A percentile compares a stretch with the other conserved stretches of the same genome.
These are phyloP conservation scores for Scheffersomyces ergatensis DNA, from an alignment of 805 yeast genomes.

Conservation along the genomic window DNA sequence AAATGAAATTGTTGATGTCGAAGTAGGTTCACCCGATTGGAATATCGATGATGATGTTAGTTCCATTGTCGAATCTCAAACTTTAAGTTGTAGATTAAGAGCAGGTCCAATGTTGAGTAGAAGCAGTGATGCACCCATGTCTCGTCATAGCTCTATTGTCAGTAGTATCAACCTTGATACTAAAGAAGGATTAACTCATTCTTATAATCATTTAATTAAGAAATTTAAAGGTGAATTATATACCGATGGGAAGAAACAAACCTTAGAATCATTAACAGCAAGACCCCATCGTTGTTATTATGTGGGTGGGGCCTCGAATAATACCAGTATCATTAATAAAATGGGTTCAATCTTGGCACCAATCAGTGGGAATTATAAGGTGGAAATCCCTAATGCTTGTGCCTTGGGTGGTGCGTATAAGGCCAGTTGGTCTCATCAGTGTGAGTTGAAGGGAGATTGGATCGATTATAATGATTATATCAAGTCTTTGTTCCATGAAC, in stretches of 20 bases:
- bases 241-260: constrained; percentile 52
- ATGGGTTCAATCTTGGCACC: constrained; percentile 74
- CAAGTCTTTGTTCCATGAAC: constrained; percentile 37
- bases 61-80: constrained; percentile 83
- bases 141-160: constrained; percentile 5
- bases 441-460: constrained; percentile 31
- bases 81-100: constrained; percentile 77
- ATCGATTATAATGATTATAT: constrained; percentile 44
- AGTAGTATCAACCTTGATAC: too few relatives aligned
- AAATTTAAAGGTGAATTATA: constrained; percentile 42
- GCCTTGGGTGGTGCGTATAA: constrained; percentile 89
- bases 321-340: constrained; percentile 61
- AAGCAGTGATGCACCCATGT: not conserved
- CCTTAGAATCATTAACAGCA: constrained; percentile 40
- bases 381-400: constrained; percentile 85
- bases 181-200: constrained; percentile 11
- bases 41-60: constrained; percentile 62
- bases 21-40: constrained; percentile 29
- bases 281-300: constrained; percentile 70
- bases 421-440: constrained; percentile 66
- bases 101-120: constrained; percentile 70
- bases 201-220: constrained; percentile 23
- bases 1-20: constrained; percentile 20
- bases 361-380: constrained; percentile 59
- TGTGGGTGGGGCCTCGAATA: constrained; percentile 87